Conservation (phyloP, 768 basidiomycete species). For the Suillus weaverae region DNA sequence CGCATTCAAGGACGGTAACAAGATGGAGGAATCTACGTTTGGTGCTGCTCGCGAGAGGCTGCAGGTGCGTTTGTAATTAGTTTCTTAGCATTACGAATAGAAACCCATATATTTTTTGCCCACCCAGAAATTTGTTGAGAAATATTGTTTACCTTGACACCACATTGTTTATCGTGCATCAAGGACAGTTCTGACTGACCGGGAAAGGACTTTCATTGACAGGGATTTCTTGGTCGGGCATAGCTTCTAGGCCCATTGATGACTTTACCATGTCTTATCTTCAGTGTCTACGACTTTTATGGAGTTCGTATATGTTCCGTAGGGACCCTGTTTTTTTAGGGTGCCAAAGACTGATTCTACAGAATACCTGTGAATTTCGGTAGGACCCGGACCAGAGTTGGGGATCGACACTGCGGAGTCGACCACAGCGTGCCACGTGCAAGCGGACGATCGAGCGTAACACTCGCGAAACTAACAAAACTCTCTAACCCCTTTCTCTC, state of each 20-base stretch:
- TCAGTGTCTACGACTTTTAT: not conserved
- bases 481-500: not conserved
- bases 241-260: not conserved
- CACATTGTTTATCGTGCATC: no score
- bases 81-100: not conserved
- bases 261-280: not conserved
- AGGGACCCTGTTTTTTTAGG: not conserved
- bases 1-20: slow-evolving; percentile 8
- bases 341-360: not conserved
- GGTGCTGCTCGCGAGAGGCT: slow-evolving; percentile 1
- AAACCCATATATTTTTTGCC: not conserved
- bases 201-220: not conserved
- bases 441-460: not conserved
- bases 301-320: not conserved
- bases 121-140: slow-evolving; percentile 1
- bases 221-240: not conserved
- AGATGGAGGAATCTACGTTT: slow-evolving; percentile 1
- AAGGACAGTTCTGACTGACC: not conserved
- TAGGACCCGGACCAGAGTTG: no score
- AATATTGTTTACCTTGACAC: not conserved
- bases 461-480: not conserved
- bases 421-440: not conserved
- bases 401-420: no score
- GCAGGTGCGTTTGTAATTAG: not conserved
- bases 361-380: no score